Evolutionary conservation across 2,329 filamentous ascomycete species (phyloP).

Genomic region (Neurospora crassa): DNA sequence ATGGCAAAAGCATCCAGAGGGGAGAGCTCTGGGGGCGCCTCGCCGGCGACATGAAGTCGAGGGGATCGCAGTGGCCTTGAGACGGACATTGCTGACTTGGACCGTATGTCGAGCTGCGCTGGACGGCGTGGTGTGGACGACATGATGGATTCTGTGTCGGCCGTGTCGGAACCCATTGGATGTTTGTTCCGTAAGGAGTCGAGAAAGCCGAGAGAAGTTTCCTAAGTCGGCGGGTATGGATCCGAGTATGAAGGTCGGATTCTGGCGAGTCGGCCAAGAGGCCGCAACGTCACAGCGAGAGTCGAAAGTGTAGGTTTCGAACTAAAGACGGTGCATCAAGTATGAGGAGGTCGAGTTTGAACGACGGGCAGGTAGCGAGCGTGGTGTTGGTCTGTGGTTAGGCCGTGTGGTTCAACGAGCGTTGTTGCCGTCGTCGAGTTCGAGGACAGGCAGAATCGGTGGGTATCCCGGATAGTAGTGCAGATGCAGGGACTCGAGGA

Average conservation of each 20-base stretch:
- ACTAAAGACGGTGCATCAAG: slow-evolving; percentile 18
- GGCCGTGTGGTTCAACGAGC: not conserved
- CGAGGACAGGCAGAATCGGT: not conserved
- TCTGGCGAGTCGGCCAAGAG: not conserved
- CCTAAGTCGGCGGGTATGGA: not conserved
- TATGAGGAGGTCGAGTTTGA: slow-evolving; percentile 20
- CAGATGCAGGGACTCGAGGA: not conserved
- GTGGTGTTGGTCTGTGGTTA: not conserved
- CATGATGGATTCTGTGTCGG: slow-evolving; percentile 32
- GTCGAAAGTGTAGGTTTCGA: not conserved
- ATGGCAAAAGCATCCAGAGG: slow-evolving; percentile 92
- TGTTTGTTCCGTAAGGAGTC: not conserved
- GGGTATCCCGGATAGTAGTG: not conserved
- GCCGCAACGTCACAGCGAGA: slow-evolving; percentile 3
- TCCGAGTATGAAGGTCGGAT: slow-evolving; percentile 5
- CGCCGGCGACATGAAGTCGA: slow-evolving; percentile 66
- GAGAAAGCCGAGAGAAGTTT: not conserved
- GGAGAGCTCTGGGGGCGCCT: slow-evolving; percentile 80
- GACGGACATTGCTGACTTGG: slow-evolving; percentile 43
- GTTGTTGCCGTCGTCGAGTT: not conserved
- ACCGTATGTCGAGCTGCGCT: slow-evolving; percentile 49
- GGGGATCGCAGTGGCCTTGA: slow-evolving; percentile 58
- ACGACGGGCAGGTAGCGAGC: slow-evolving; percentile 8
- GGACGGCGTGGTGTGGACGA: slow-evolving; percentile 35
- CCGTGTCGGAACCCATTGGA: not conserved